These are phyloP conservation scores for Phallus indusiatus DNA, from an alignment of 768 basidiomycete genomes.

Conservation along the genomic window DNA sequence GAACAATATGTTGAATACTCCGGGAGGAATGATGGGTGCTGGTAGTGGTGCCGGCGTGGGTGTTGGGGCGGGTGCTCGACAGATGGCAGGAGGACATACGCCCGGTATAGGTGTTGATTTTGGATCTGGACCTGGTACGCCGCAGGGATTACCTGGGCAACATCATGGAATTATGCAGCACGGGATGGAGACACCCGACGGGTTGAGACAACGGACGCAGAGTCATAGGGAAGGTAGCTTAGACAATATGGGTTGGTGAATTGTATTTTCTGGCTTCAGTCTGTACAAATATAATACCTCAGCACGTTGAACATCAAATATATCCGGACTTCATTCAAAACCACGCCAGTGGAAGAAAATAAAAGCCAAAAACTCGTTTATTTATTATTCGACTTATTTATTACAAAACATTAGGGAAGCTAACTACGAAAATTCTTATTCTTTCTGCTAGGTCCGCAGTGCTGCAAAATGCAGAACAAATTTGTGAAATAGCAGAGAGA, in stretches of 20 bases:
- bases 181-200: not conserved
- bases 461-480: not conserved
- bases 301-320: no score
- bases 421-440: no score
- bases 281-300: no score
- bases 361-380: no score
- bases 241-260: constrained; percentile 6
- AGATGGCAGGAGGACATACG: not conserved
- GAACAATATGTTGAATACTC: not conserved
- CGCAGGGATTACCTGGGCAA: not conserved
- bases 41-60: no score
- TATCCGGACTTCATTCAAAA: no score
- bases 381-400: no score
- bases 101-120: not conserved
- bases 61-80: no score
- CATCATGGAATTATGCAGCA: not conserved
- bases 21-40: not conserved
- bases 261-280: no score
- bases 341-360: no score
- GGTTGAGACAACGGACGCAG: not conserved
- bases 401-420: no score
- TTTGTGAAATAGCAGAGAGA: not conserved
- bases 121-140: not conserved
- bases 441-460: not conserved
- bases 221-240: constrained; percentile 2